Conservation (phyloP, 78 protist genomes). For the Dictyostelium capitatum region DNA sequence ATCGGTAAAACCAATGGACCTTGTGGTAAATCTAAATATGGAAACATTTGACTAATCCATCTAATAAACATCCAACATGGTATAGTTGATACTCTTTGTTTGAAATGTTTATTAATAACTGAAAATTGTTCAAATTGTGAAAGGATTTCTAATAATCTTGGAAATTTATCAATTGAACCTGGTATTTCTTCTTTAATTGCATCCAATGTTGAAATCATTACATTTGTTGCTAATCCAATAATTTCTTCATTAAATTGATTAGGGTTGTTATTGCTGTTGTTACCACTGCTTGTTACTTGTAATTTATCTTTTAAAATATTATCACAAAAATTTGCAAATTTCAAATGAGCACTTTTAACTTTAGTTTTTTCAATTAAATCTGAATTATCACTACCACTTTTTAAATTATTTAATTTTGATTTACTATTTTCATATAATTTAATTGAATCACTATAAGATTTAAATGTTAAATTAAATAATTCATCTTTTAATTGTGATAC, state of each 20-base stretch:
- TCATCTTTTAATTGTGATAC: conserved; percentile 15
- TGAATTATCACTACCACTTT: too few relatives aligned
- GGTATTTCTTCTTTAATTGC: conserved; percentile 74
- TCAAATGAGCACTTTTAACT: conserved; percentile 59
- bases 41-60: conserved; percentile 88
- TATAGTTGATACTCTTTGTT: not conserved
- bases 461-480: conserved; percentile 35
- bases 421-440: not conserved
- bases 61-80: conserved; percentile 88
- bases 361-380: conserved; percentile 10
- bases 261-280: too few relatives aligned
- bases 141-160: conserved; percentile 76
- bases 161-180: conserved; percentile 84
- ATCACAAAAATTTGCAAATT: conserved; percentile 83
- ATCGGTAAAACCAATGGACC: conserved; percentile 56
- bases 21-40: conserved; percentile 64
- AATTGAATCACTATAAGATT: conserved; percentile 54
- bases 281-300: not conserved
- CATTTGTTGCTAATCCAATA: conserved; percentile 20
- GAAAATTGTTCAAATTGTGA: conserved; percentile 27
- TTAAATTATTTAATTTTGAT: too few relatives aligned
- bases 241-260: not conserved
- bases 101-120: not conserved
- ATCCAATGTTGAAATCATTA: conserved; percentile 32
- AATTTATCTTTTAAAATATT: conserved; percentile 53